A percentile compares a stretch with the other conserved stretches of the same genome.
Evolutionary conservation across 495 filamentous ascomycete species (phyloP).

Genomic region (Extremus antarcticus): DNA sequence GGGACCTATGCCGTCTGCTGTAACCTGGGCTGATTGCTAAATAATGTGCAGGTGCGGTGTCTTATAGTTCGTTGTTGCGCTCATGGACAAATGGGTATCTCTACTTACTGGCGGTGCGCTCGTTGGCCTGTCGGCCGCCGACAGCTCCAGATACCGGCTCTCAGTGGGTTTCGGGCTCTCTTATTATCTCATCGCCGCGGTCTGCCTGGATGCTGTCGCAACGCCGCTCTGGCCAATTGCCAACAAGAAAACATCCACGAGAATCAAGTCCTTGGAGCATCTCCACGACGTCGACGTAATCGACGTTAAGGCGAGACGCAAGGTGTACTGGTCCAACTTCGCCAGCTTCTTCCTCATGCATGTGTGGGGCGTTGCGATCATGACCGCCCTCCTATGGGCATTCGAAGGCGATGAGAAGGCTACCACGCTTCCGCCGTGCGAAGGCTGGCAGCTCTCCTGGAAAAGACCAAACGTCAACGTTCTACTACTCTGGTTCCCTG

Average conservation of each 20-base stretch:
- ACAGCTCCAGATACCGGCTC: conserved; percentile 37
- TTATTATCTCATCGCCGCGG: conserved; percentile 50
- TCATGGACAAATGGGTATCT: conserved; percentile 50
- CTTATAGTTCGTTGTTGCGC: conserved; percentile 48
- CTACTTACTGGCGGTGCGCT: conserved; percentile 39
- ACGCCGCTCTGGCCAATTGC: conserved; percentile 42
- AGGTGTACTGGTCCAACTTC: conserved; percentile 46
- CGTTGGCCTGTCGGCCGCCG: conserved; percentile 34
- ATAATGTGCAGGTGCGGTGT: conserved; percentile 30
- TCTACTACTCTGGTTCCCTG: conserved; percentile 29
- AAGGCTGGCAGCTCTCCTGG: not conserved
- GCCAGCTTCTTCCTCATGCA: conserved; percentile 44
- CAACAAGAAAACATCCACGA: conserved; percentile 28
- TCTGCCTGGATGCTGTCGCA: conserved; percentile 48
- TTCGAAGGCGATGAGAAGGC: conserved; percentile 35
- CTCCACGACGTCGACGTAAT: conserved; percentile 35
- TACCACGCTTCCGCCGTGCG: conserved; percentile 11
- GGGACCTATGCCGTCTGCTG: too few species aligned
- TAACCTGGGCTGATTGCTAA: too few species aligned
- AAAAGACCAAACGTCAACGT: not conserved
- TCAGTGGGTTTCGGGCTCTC: conserved; percentile 47
- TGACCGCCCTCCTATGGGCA: conserved; percentile 42
- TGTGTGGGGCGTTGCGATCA: conserved; percentile 45
- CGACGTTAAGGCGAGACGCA: conserved; percentile 39
- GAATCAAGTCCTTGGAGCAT: conserved; percentile 7